Evolutionary conservation across 2,329 filamentous ascomycete genomes (phyloP), one percentile per base, ranked within the genome.

Genomic region (Fusarium incarnatum): DNA sequence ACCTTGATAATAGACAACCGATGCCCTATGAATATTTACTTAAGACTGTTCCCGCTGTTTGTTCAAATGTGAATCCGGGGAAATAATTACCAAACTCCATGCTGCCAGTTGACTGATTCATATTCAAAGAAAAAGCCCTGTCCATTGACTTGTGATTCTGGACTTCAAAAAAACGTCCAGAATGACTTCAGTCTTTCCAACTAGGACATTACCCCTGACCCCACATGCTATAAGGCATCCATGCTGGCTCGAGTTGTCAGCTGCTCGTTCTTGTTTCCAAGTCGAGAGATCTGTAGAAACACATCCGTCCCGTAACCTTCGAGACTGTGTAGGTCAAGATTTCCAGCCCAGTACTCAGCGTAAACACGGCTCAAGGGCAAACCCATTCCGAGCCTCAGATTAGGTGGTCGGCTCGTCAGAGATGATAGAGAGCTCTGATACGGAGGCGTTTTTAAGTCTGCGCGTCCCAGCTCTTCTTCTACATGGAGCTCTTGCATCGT

Each of bases 191-290:
- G 61, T 50, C 62, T 34, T 45, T 62, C 62, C 61, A 53, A 48
- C 46, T 54, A 49, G 49, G 69, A 60, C 56, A 60, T 57, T 34
- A 37, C 49, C 32, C 49, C 56, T 42, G 42, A 44, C 25, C 44
- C 34, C 30, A 48, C 8, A 37, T 46, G 45, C 73, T 83, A 93
- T 15, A 94, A 87, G 22, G 91, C 91, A 79, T 94, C 92, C 85
- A 94, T 93, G 70, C 87, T 89, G 27, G 92, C 92, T 75, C 92
- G 84, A 28, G 89, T 94, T 5, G 87, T 94, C 67, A 99, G 85
- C 80, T 97, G 94, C 83, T 99, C 96, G 77, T 98, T 98, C 85
- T 97, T 98, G 79, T 99, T 99, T 22, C 96, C 96, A 60, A 99
- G 85, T 79, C 97, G 97, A 8, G 94, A 97, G 64, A 99, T 97